A percentile compares a stretch with the other conserved stretches of the same genome.
Conservation (phyloP, 139 green algal genomes). For the Desmodesmus armatus region DNA sequence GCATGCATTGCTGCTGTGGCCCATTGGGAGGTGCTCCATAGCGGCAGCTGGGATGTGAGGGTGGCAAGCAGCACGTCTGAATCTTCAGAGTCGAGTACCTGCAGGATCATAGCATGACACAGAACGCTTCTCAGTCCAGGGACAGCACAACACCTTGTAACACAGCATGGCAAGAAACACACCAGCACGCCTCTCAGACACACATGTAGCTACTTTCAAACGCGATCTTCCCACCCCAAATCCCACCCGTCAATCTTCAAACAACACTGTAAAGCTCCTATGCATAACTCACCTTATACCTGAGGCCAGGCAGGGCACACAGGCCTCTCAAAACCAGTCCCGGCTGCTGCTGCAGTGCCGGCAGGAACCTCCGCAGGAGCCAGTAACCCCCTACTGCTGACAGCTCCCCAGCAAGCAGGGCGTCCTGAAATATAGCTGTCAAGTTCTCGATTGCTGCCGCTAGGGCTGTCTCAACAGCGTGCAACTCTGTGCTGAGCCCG, state of each 20-base stretch:
- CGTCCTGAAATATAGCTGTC: not conserved
- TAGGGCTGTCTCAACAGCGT: not conserved
- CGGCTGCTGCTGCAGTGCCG: not conserved
- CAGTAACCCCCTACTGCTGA: slow-evolving; percentile 29
- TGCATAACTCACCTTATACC: not conserved
- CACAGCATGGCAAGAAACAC: not conserved
- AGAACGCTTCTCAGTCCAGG: not conserved
- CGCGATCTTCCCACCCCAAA: too few relatives aligned
- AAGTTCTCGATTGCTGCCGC: not conserved
- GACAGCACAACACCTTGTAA: not conserved
- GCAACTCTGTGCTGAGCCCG: too few relatives aligned
- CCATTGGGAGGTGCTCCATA: not conserved
- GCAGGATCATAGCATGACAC: not conserved
- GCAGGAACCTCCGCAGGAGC: slow-evolving; percentile 21
- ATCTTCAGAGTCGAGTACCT: slow-evolving; percentile 8
- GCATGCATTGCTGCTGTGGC: not conserved
- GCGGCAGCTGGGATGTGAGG: not conserved
- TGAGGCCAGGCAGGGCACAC: not conserved
- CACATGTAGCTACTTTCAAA: too few relatives aligned
- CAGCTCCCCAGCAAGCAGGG: slow-evolving; percentile 17
- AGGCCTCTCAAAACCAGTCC: not conserved
- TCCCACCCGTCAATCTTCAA: too few relatives aligned
- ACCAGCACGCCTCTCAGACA: too few relatives aligned
- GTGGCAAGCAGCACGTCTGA: slow-evolving; percentile 22
- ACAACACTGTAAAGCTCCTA: slow-evolving; percentile 3